phyloP scores from a whole-genome alignment of 441 rosid species.

The Mallotus repandus region DNA sequence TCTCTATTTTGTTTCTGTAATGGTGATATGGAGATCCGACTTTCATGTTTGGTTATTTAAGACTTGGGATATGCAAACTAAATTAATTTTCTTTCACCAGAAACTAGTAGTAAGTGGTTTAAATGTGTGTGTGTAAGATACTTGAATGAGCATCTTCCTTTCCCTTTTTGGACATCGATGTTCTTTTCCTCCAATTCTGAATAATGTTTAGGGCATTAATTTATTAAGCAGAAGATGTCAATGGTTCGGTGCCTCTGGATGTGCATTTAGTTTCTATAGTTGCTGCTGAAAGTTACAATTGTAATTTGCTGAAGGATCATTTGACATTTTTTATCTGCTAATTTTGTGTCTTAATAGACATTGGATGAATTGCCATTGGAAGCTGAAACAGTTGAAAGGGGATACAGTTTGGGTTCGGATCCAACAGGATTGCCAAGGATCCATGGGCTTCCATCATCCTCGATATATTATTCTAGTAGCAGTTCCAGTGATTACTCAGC shows the following conservation, averaged over 20 bases:
- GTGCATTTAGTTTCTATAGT: neutral
- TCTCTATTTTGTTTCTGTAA: neutral
- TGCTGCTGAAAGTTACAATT: neutral
- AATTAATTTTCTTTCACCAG: too few relatives aligned
- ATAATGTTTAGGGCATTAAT: neutral
- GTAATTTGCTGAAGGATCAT: neutral
- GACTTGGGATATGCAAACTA: too few relatives aligned
- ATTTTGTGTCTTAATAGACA: conserved; percentile 46
- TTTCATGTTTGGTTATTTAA: too few relatives aligned
- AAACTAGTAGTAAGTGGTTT: too few relatives aligned
- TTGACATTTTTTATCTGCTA: neutral
- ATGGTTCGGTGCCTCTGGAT: neutral
- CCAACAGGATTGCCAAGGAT: conserved; percentile 73
- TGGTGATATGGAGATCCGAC: too few relatives aligned
- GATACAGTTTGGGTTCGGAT: conserved; percentile 63
- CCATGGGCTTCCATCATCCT: conserved; percentile 69
- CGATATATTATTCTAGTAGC: conserved; percentile 57
- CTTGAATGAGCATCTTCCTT: too few relatives aligned
- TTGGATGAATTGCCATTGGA: conserved; percentile 96
- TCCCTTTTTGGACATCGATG: neutral
- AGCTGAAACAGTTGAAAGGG: conserved; percentile 90
- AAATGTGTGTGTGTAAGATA: too few relatives aligned
- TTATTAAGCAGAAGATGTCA: neutral
- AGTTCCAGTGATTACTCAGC: conserved; percentile 45
- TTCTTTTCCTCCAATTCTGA: too few relatives aligned